A percentile compares a stretch with the other conserved stretches of the same genome.
phyloP scores from a whole-genome alignment of 495 filamentous ascomycete species.

The Aspergillus bertholletiae region DNA sequence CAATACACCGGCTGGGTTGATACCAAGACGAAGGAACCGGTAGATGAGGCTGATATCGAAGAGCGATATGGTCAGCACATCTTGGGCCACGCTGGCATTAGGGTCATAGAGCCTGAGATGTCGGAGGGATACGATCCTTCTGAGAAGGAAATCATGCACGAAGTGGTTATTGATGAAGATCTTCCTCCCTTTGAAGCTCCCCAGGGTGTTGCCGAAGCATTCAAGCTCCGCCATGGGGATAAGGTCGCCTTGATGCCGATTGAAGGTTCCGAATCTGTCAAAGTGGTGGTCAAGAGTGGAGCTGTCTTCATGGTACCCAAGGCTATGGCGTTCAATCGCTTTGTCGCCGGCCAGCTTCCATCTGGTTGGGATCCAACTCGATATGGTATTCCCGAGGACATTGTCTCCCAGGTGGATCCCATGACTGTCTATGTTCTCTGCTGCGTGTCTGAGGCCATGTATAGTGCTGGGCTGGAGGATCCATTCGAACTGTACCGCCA shows the following conservation, averaged over 20 bases:
- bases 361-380: constrained; percentile 92
- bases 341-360: constrained; percentile 92
- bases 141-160: constrained; percentile 96
- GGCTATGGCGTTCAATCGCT: constrained; percentile 88
- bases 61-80: constrained; percentile 92
- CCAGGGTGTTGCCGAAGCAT: constrained; percentile 89
- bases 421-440: constrained; percentile 92
- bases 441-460: constrained; percentile 83
- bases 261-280: constrained; percentile 91
- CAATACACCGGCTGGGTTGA: constrained; percentile 98
- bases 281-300: constrained; percentile 87
- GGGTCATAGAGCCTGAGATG: constrained; percentile 95
- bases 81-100: constrained; percentile 92
- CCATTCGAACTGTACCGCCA: constrained; percentile 99
- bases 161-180: constrained; percentile 94
- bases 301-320: constrained; percentile 93
- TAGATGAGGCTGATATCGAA: constrained; percentile 96
- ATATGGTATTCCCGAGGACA: constrained; percentile 96
- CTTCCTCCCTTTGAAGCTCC: constrained; percentile 94
- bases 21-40: constrained; percentile 80
- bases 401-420: constrained; percentile 92
- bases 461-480: constrained; percentile 92
- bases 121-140: too few species aligned
- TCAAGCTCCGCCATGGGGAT: too few species aligned
- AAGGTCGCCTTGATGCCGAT: constrained; percentile 93